Evolutionary conservation across 2,329 filamentous ascomycete species (phyloP).

Genomic region (Fusarium algeriense): DNA sequence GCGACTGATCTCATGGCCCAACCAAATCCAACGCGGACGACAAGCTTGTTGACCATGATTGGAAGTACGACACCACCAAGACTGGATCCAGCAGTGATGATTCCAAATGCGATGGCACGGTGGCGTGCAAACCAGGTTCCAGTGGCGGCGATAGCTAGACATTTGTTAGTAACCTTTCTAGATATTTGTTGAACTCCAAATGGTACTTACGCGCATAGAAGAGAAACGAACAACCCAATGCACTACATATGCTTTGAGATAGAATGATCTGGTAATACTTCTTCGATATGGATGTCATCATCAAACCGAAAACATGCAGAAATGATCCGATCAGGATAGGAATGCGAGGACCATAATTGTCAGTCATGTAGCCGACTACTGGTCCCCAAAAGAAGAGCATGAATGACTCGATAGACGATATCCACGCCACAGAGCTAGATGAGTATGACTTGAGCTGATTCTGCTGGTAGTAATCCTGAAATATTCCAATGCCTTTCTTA

Average conservation of each 20-base stretch:
- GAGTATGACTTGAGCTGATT: constrained; percentile 14
- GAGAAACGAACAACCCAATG: constrained; percentile 47
- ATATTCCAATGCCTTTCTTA: constrained; percentile 10
- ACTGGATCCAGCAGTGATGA: constrained; percentile 53
- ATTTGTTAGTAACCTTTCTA: not conserved
- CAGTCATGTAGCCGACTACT: constrained; percentile 71
- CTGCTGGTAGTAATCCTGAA: constrained; percentile 13
- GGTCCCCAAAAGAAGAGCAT: constrained; percentile 58
- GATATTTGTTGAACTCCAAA: rapidly evolving
- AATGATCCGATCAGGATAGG: constrained; percentile 66
- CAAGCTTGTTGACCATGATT: constrained; percentile 55
- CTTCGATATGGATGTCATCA: constrained; percentile 68
- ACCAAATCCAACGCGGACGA: constrained; percentile 51
- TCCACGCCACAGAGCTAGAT: constrained; percentile 12
- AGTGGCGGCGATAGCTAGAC: not conserved
- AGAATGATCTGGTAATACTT: constrained; percentile 59
- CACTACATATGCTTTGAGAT: constrained; percentile 55
- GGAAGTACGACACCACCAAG: constrained; percentile 57
- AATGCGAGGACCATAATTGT: constrained; percentile 72
- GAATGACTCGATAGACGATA: constrained; percentile 13
- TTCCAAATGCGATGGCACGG: constrained; percentile 53
- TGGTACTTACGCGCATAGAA: constrained; percentile 31
- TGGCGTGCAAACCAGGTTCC: constrained; percentile 52
- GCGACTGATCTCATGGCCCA: constrained; percentile 57
- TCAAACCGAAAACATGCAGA: constrained; percentile 70